phyloP scores from a whole-genome alignment of 2,329 filamentous ascomycete species.

The Penicillium verrucosum region DNA sequence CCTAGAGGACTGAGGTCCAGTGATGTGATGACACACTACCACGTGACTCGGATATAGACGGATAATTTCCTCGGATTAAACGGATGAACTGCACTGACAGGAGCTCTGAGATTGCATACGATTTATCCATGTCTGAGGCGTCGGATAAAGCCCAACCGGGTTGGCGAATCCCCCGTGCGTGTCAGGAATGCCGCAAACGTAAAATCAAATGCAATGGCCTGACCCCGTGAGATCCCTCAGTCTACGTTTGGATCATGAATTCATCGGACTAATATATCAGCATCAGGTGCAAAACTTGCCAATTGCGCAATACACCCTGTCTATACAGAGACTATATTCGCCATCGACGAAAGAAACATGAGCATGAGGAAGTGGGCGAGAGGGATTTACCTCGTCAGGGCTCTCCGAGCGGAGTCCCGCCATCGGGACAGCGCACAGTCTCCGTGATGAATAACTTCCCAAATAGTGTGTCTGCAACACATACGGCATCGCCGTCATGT shows the following conservation, averaged over 20 bases:
- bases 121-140: slow-evolving; percentile 26
- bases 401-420: slow-evolving; percentile 17
- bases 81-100: slow-evolving; percentile 8
- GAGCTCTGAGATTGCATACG: neutral
- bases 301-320: slow-evolving; percentile 31
- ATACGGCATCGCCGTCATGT: slow-evolving; percentile 46
- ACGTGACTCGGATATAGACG: slow-evolving; percentile 25
- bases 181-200: slow-evolving; percentile 42
- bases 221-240: slow-evolving; percentile 29
- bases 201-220: slow-evolving; percentile 43
- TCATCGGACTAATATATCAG: neutral
- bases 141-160: slow-evolving; percentile 11
- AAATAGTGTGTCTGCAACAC: slow-evolving; percentile 48
- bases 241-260: neutral
- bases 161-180: slow-evolving; percentile 41
- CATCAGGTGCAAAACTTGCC: slow-evolving; percentile 37
- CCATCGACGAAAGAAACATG: slow-evolving; percentile 35
- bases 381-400: slow-evolving; percentile 12
- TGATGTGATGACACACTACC: neutral
- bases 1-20: neutral
- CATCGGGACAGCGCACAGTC: slow-evolving; percentile 16
- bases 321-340: slow-evolving; percentile 39
- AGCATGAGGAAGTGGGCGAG: slow-evolving; percentile 14
- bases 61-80: slow-evolving; percentile 9
- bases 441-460: slow-evolving; percentile 32